Evolutionary conservation across 345 rosid species (phyloP).

Genomic region (Ricinus communis): DNA sequence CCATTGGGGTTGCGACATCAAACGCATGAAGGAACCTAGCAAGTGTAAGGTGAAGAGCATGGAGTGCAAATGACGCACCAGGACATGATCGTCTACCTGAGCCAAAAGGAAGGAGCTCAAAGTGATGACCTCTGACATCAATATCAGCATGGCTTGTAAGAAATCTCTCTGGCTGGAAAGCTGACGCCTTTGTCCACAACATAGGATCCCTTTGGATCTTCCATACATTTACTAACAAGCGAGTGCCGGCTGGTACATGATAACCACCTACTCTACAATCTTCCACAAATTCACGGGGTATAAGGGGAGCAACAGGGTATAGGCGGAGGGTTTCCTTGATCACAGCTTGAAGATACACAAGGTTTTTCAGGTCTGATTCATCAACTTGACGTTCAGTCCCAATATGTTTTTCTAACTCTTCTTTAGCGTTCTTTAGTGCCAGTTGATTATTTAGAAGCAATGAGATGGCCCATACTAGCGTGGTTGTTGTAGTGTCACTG

Average conservation of each 20-base stretch:
- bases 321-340: conserved; percentile 59
- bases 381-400: conserved; percentile 47
- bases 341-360: conserved; percentile 51
- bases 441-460: conserved; percentile 49
- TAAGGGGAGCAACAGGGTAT: conserved; percentile 46
- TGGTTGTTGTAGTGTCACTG: conserved; percentile 41
- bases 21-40: conserved; percentile 14
- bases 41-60: conserved; percentile 12
- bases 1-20: neutral
- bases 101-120: conserved; percentile 26
- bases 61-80: conserved; percentile 12
- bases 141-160: conserved; percentile 19
- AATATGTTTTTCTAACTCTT: conserved; percentile 51
- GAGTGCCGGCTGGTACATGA: conserved; percentile 42
- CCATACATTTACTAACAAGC: conserved; percentile 49
- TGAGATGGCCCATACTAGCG: conserved; percentile 58
- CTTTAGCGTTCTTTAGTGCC: conserved; percentile 43
- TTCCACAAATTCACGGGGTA: conserved; percentile 46
- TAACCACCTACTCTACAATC: conserved; percentile 53
- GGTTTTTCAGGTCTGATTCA: conserved; percentile 47
- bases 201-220: conserved; percentile 40
- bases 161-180: conserved; percentile 24
- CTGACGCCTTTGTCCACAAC: conserved; percentile 8
- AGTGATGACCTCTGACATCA: conserved; percentile 22
- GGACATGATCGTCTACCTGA: conserved; percentile 20